Base-by-base conservation (phyloP, 2,329 filamentous ascomycete genomes). In the Penicillium sp. region DNA sequence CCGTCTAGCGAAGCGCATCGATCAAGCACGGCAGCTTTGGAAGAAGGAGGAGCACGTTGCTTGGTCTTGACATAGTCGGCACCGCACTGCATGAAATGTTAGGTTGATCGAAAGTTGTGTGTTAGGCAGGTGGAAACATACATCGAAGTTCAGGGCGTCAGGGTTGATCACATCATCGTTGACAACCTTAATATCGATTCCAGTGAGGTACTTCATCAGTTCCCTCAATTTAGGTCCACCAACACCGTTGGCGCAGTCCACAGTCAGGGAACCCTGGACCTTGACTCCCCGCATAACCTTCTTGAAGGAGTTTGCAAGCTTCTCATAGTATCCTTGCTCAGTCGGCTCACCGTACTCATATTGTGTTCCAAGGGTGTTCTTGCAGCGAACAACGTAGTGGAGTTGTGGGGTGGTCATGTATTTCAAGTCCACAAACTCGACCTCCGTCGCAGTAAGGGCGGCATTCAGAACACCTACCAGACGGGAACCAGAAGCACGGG, bases 21-120 rank as follows among this genome's bases (percentile, higher is more conserved):
- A 56, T 85, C 84, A 48, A 85, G 82, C 1, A 82, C 77, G 29
- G 81, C 78, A 38, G 87, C 86, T 67, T 90, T 88, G 47, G 88
- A 91, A 28, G 76, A 84, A 37, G 86, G 86, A 45, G 93, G 93
- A 52, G 88, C 87, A 56, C 89, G 83, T 75, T 98, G 93, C 72
- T 88, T 88, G 17, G 93, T 97, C 76, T 98, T 98, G 71, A 98
- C 93, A 61, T 82, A 97, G 72, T 98, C 93, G 64, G 93, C 93
- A 69, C 93, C 93, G 65, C 87, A 95, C 82, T 94, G 24, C 52
- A 55, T 48, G 32, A 43, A 32, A 15, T 52, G 55, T 67, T 56
- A 62, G 47, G 15, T 7, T 49, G 22, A 13, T 32, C 9, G n/a
- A 47, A 33, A 44, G 39, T 19, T 38, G 35, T 12, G 13, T 29